These are phyloP conservation scores for Penstemon barbatus DNA, from an alignment of 257 asterid genomes.

Conservation along the genomic window DNA sequence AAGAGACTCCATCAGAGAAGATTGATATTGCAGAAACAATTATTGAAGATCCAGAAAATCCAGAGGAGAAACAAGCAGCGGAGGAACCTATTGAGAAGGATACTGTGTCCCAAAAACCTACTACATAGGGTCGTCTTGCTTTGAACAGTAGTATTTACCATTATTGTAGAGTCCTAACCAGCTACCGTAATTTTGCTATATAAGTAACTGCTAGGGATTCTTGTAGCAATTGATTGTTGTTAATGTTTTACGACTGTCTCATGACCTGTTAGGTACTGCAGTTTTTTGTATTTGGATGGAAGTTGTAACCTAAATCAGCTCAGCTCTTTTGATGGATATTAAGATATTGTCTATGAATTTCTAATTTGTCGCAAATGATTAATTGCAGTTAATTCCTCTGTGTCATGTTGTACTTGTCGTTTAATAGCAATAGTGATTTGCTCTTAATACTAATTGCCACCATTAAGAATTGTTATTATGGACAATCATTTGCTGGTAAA, in stretches of 20 bases:
- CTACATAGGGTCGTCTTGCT: constrained; percentile 16
- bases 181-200: constrained; percentile 31
- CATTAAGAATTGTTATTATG: too few relatives aligned
- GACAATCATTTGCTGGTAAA: too few relatives aligned
- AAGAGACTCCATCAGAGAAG: neutral
- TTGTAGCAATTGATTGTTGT: constrained; percentile 36
- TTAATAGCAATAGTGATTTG: too few relatives aligned
- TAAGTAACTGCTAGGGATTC: constrained; percentile 38
- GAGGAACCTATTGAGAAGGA: constrained; percentile 21
- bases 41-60: neutral
- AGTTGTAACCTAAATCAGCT: neutral
- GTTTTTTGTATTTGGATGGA: constrained; percentile 1
- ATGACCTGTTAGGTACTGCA: constrained; percentile 14
- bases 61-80: constrained; percentile 33
- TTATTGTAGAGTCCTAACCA: constrained; percentile 36
- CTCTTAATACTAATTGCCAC: too few relatives aligned
- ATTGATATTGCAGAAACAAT: constrained; percentile 3
- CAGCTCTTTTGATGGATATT: neutral
- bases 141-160: constrained; percentile 16
- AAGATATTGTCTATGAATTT: too few relatives aligned
- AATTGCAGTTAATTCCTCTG: too few relatives aligned
- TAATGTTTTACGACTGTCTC: constrained; percentile 21
- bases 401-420: too few relatives aligned
- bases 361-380: too few relatives aligned
- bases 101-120: constrained; percentile 19